phyloP scores from a whole-genome alignment of 2,329 filamentous ascomycete genomes.

The Pyricularia grisea region DNA sequence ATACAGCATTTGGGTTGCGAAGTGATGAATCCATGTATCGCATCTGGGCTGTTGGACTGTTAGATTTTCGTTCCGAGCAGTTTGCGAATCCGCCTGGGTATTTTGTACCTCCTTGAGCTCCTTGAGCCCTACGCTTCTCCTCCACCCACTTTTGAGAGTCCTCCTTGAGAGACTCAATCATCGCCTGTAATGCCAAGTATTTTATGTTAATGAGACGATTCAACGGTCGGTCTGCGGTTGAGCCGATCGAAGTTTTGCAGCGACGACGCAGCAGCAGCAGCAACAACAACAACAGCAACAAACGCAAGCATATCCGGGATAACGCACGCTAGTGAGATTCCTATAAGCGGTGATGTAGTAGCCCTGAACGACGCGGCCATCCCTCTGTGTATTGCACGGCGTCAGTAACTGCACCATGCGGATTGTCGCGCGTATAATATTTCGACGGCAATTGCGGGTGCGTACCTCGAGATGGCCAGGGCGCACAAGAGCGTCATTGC shows the following conservation, averaged over 20 bases:
- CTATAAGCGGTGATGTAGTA: slow-evolving; percentile 74
- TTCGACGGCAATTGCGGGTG: slow-evolving; percentile 17
- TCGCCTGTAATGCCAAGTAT: slow-evolving; percentile 32
- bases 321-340: slow-evolving; percentile 65
- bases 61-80: slow-evolving; percentile 44
- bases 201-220: neutral
- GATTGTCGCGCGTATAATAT: slow-evolving; percentile 43
- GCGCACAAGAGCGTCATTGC: slow-evolving; percentile 71
- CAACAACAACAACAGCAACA: too few relatives aligned
- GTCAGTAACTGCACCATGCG: slow-evolving; percentile 7
- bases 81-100: slow-evolving; percentile 17
- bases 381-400: slow-evolving; percentile 9
- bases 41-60: slow-evolving; percentile 42
- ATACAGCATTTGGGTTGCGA: slow-evolving; percentile 7
- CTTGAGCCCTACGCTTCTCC: slow-evolving; percentile 47
- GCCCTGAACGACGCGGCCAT: slow-evolving; percentile 53
- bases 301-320: neutral
- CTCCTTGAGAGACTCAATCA: slow-evolving; percentile 54
- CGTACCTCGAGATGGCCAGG: slow-evolving; percentile 41
- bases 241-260: neutral
- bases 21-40: slow-evolving; percentile 41
- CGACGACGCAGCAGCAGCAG: neutral
- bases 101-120: slow-evolving; percentile 44
- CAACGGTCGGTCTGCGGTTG: neutral
- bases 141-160: slow-evolving; percentile 53